A percentile compares a stretch with the other conserved stretches of the same genome.
These are phyloP conservation scores for Zygotorulaspora chibaensis DNA, from an alignment of 805 yeast genomes.

Conservation along the genomic window DNA sequence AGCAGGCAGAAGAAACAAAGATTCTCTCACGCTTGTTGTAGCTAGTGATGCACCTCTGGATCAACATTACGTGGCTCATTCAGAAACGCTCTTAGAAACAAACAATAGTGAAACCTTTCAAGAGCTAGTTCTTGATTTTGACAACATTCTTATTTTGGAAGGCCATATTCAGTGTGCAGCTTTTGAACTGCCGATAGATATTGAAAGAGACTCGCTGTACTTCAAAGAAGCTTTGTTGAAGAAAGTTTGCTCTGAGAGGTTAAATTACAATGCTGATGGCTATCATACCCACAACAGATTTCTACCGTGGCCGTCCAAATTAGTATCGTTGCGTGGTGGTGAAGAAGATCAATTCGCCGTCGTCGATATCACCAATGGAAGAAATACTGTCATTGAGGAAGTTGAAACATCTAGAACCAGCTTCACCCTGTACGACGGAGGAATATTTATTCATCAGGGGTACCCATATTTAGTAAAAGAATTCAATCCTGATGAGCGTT, in stretches of 20 bases:
- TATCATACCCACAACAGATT: slow-evolving; percentile 55
- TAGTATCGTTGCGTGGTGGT: slow-evolving; percentile 75
- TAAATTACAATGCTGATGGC: slow-evolving; percentile 41
- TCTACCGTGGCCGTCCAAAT: slow-evolving; percentile 76
- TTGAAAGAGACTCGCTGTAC: slow-evolving; percentile 51
- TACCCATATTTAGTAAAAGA: slow-evolving; percentile 81
- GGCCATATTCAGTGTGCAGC: slow-evolving; percentile 95
- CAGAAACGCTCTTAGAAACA: slow-evolving; percentile 28
- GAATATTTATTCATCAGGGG: slow-evolving; percentile 92
- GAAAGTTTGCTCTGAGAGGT: slow-evolving; percentile 38
- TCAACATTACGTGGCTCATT: slow-evolving; percentile 69
- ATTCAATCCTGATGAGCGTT: slow-evolving; percentile 71
- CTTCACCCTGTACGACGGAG: slow-evolving; percentile 89
- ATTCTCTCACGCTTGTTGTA: slow-evolving; percentile 79
- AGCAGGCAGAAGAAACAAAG: slow-evolving; percentile 86
- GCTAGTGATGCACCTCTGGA: slow-evolving; percentile 83
- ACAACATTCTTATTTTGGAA: slow-evolving; percentile 59
- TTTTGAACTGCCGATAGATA: slow-evolving; percentile 65
- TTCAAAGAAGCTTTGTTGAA: slow-evolving; percentile 39
- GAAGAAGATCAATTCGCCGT: slow-evolving; percentile 84
- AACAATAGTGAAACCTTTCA: slow-evolving; percentile 54
- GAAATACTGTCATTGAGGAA: slow-evolving; percentile 79
- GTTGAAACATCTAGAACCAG: slow-evolving; percentile 85
- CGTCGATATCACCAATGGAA: slow-evolving; percentile 76
- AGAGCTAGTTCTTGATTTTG: slow-evolving; percentile 56